A percentile compares a stretch with the other conserved stretches of the same genome.
Conservation (phyloP, 2,329 filamentous ascomycete species). For the Penicillium sp. region DNA sequence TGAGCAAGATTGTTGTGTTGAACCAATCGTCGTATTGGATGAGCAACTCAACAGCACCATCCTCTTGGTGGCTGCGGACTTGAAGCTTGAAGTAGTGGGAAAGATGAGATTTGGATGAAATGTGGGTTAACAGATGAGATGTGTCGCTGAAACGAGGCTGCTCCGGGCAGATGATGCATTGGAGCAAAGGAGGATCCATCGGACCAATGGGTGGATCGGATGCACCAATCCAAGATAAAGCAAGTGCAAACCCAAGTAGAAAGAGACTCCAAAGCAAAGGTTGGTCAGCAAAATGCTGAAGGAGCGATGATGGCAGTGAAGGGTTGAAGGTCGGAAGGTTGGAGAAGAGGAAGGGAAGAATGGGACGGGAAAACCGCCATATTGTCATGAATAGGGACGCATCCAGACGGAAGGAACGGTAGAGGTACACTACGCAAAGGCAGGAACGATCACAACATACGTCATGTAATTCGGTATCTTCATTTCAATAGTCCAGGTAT, state of each 20-base stretch:
- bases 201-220: conserved; percentile 12
- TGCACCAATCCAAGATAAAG: conserved; percentile 19
- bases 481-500: conserved; percentile 15
- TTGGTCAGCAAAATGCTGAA: conserved; percentile 15
- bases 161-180: conserved; percentile 78
- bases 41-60: conserved; percentile 58
- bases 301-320: conserved; percentile 15
- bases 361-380: background rate
- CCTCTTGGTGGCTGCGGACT: conserved; percentile 63
- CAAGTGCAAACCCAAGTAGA: conserved; percentile 18
- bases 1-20: conserved; percentile 62
- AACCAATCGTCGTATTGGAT: conserved; percentile 76
- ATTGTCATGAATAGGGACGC: background rate
- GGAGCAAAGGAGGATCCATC: conserved; percentile 58
- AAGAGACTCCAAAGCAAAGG: conserved; percentile 8
- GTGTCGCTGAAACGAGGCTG: conserved; percentile 78
- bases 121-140: conserved; percentile 86
- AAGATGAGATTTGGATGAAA: conserved; percentile 87
- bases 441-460: background rate
- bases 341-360: background rate
- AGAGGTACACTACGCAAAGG: background rate
- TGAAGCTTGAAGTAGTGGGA: conserved; percentile 77
- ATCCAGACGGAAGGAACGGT: background rate
- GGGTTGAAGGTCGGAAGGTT: background rate
- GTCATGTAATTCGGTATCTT: conserved; percentile 6